A percentile compares a stretch with the other conserved stretches of the same genome.
phyloP scores from a whole-genome alignment of 108 stramenopile species.

The Nitzschia sp. region DNA sequence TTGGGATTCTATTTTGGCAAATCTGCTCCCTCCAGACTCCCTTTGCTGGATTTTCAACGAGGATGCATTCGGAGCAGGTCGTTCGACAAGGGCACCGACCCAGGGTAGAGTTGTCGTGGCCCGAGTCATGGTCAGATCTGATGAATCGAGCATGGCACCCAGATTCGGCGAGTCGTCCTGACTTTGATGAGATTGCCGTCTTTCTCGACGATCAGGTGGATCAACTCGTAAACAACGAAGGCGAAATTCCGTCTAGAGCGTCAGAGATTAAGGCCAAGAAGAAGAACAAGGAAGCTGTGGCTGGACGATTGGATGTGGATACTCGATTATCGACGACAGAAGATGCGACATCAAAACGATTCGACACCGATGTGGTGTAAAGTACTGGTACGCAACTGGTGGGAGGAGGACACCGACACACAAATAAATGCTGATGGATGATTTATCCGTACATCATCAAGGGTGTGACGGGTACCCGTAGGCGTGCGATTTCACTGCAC shows the following conservation, averaged over 20 bases:
- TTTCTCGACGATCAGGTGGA: constrained; percentile 64
- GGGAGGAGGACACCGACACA: no score
- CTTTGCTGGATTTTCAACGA: constrained; percentile 66
- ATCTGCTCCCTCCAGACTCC: constrained; percentile 82
- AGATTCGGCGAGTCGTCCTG: constrained; percentile 49
- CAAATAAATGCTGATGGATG: no score
- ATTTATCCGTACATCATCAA: no score
- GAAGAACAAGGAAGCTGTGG: constrained; percentile 43
- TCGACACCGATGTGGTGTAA: constrained; percentile 24
- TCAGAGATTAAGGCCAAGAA: constrained; percentile 75
- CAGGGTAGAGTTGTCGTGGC: constrained; percentile 73
- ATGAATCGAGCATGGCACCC: constrained; percentile 74
- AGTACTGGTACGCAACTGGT: no score
- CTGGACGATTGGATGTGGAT: constrained; percentile 65
- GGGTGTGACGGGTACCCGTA: no score
- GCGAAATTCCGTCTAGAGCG: constrained; percentile 48
- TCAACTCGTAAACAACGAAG: constrained; percentile 44
- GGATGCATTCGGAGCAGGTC: constrained; percentile 75
- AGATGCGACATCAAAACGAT: constrained; percentile 12
- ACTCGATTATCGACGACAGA: constrained; percentile 48
- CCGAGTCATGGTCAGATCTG: constrained; percentile 66
- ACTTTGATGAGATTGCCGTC: constrained; percentile 67
- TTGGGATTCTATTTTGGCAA: constrained; percentile 87
- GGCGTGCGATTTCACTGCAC: no score
- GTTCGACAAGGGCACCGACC: constrained; percentile 74